Conservation (phyloP, 1,284 basidiomycete genomes). For the Caloboletus firmus region DNA sequence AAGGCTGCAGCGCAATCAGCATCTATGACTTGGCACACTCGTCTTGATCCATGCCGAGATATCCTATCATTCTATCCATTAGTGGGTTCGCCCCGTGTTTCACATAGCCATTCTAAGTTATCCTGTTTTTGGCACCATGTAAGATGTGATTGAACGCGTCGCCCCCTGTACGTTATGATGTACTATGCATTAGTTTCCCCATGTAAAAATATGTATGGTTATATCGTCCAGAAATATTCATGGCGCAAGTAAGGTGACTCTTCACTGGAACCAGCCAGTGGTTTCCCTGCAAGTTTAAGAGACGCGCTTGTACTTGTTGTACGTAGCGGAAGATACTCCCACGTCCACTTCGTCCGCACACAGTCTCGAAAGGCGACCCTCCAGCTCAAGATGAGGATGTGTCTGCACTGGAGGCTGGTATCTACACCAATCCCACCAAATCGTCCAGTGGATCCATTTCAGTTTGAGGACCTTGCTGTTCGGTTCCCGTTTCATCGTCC, state of each 20-base stretch:
- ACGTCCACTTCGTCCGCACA: slow-evolving; percentile 30
- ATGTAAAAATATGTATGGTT: slow-evolving; percentile 24
- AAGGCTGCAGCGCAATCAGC: slow-evolving; percentile 5
- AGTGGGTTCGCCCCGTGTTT: background rate
- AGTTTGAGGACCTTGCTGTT: slow-evolving; percentile 28
- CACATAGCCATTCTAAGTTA: slow-evolving; percentile 5
- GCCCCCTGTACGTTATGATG: slow-evolving; percentile 14
- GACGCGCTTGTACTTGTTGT: slow-evolving; percentile 35
- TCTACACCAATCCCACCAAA: slow-evolving; percentile 32
- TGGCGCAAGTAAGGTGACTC: background rate
- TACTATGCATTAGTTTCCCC: slow-evolving; percentile 22
- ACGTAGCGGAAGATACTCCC: slow-evolving; percentile 31
- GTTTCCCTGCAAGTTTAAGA: slow-evolving; percentile 9
- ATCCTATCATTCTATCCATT: slow-evolving; percentile 22
- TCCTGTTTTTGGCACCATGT: slow-evolving; percentile 6
- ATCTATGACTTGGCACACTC: background rate
- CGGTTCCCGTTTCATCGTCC: slow-evolving; percentile 24
- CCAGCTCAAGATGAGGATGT: slow-evolving; percentile 26
- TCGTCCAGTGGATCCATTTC: slow-evolving; percentile 34
- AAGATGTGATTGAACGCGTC: background rate
- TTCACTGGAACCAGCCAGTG: slow-evolving; percentile 18
- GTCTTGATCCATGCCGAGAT: slow-evolving; percentile 17
- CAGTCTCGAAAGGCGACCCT: slow-evolving; percentile 21
- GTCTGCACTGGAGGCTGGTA: slow-evolving; percentile 21
- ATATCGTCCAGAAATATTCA: background rate